These are phyloP conservation scores for Yarrowia divulgata DNA, from an alignment of 805 yeast genomes.

Conservation along the genomic window DNA sequence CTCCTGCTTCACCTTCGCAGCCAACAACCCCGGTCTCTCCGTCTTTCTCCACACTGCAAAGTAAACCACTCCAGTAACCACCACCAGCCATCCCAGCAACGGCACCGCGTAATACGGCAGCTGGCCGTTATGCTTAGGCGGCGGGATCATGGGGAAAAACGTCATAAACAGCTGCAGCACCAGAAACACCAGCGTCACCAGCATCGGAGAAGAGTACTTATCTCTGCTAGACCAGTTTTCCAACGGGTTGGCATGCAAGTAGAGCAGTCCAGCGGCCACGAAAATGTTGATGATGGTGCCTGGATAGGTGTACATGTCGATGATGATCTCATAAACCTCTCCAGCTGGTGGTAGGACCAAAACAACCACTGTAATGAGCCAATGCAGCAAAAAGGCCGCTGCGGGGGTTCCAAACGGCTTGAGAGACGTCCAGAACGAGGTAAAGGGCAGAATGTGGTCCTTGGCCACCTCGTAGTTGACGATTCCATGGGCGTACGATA, in stretches of 20 bases:
- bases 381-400: constrained; percentile 61
- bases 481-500: constrained; percentile 65
- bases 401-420: constrained; percentile 52
- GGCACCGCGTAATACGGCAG: constrained; percentile 69
- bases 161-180: constrained; percentile 60
- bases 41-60: constrained; percentile 25
- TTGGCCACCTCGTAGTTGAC: constrained; percentile 66
- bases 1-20: constrained; percentile 11
- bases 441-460: constrained; percentile 60
- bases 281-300: constrained; percentile 65
- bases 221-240: constrained; percentile 53
- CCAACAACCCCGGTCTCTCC: constrained; percentile 2
- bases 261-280: constrained; percentile 61
- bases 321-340: constrained; percentile 67
- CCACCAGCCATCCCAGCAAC: constrained; percentile 53
- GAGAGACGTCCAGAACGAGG: constrained; percentile 55
- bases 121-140: constrained; percentile 51
- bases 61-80: constrained; percentile 2
- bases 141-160: constrained; percentile 64
- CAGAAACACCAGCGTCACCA: constrained; percentile 53
- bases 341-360: constrained; percentile 67
- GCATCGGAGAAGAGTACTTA: constrained; percentile 48
- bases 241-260: constrained; percentile 55
- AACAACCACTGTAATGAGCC: constrained; percentile 62
- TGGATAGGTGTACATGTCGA: constrained; percentile 69